Evolutionary conservation across 768 basidiomycete genomes (phyloP).

Genomic region (Leucogyrophana mollusca): DNA sequence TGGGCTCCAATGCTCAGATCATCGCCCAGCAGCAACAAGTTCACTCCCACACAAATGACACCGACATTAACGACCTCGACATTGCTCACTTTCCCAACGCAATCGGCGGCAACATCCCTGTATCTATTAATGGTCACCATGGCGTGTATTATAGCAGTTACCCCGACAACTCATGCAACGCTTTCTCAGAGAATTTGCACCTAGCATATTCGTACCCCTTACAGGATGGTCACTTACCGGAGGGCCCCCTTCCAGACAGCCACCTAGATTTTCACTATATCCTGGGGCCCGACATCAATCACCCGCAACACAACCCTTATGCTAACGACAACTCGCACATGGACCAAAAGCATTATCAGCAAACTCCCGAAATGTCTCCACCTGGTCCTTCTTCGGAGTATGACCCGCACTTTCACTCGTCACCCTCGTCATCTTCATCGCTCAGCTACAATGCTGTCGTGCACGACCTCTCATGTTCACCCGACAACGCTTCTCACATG

Average conservation of each 20-base stretch:
- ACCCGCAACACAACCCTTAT: slow-evolving; percentile 15
- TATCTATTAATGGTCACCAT: slow-evolving; percentile 28
- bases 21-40: slow-evolving; percentile 15
- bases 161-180: slow-evolving; percentile 16
- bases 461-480: slow-evolving; percentile 22
- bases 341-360: slow-evolving; percentile 27
- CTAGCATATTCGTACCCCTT: slow-evolving; percentile 22
- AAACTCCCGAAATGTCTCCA: slow-evolving; percentile 18
- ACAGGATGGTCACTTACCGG: slow-evolving; percentile 23
- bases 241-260: not conserved
- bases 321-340: slow-evolving; percentile 20
- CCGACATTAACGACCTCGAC: slow-evolving; percentile 32
- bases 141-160: slow-evolving; percentile 33
- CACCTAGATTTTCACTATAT: slow-evolving; percentile 28
- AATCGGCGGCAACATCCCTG: slow-evolving; percentile 21
- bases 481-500: slow-evolving; percentile 10
- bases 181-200: slow-evolving; percentile 19
- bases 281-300: slow-evolving; percentile 15
- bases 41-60: slow-evolving; percentile 23
- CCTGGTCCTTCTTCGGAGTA: slow-evolving; percentile 18
- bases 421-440: slow-evolving; percentile 20
- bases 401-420: slow-evolving; percentile 26
- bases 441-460: slow-evolving; percentile 22
- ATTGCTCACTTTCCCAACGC: slow-evolving; percentile 19
- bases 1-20: slow-evolving; percentile 10